Conservation (phyloP, 1,139 yeast species). For the Scheffersomyces parashehatae region DNA sequence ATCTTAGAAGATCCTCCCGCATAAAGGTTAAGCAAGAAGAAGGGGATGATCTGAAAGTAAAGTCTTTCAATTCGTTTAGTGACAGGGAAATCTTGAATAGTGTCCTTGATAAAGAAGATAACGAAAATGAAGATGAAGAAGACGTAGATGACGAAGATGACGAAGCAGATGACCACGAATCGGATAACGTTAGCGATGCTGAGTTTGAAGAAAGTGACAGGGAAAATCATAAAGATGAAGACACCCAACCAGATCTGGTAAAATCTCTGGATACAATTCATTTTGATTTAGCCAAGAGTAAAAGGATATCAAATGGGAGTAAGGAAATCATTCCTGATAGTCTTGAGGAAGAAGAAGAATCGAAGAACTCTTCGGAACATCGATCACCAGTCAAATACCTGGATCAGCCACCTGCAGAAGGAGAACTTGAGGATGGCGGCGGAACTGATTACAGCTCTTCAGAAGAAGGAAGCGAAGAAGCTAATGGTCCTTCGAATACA, state of each 20-base stretch:
- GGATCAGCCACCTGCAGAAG: not conserved
- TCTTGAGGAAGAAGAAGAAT: not conserved
- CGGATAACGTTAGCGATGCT: slow-evolving; percentile 2
- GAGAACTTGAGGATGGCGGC: not conserved
- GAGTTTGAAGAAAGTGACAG: slow-evolving; percentile 3
- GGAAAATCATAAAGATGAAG: not conserved
- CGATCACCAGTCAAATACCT: not conserved
- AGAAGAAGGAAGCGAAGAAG: not conserved
- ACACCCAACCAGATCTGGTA: not conserved
- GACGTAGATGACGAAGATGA: slow-evolving; percentile 3
- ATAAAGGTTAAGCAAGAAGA: too few relatives aligned
- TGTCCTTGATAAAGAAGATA: slow-evolving; percentile 3
- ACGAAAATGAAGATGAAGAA: slow-evolving; percentile 5
- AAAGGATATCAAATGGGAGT: not conserved
- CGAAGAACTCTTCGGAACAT: not conserved
- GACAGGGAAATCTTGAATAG: not conserved
- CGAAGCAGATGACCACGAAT: slow-evolving; percentile 3
- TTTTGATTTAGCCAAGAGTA: not conserved
- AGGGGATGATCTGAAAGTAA: too few relatives aligned
- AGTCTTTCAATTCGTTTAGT: not conserved
- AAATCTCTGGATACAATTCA: not conserved
- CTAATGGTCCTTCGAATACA: not conserved
- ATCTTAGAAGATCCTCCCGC: too few relatives aligned
- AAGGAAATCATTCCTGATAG: not conserved
- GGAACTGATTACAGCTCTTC: slow-evolving; percentile 2